Base-by-base conservation (phyloP, 1,139 yeast species). In the Scheffersomyces stambukii region DNA sequence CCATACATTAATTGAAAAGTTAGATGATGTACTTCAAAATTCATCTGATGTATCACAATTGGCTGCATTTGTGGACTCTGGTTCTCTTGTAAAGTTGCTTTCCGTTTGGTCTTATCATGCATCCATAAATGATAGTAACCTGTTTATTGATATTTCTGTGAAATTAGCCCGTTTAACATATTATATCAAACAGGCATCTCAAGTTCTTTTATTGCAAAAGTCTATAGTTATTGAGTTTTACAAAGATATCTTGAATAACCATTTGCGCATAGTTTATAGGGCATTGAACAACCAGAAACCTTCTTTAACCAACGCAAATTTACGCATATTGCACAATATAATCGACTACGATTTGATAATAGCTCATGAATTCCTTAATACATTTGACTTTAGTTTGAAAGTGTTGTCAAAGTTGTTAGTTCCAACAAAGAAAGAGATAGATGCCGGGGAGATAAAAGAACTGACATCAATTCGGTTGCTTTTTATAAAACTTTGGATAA, bases 311-410 rank as follows among this genome's bases (percentile, higher is more conserved):
- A 77, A 72, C 32, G 81, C 94, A 1, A 68, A 73, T 1, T 48
- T 86, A 16, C 52, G 70, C 24, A 46, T 88, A 11, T 53, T 89
- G 42, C 61, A 60, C 15, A 69, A 72, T 30, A 60, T 83, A 16
- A 62, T 77, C 9, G 43, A 51, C 1, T 81, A 66, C 45, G 57
- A 68, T 9, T 77, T 81, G 1, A 50, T 62, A 2, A 51, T 72
- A 29, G 57, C 76, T 1, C 80, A 75, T 32, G 78, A 75, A 13
- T 69, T 88, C 21, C 51, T 79, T 26, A 74, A 80, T 17, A 53
- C 69, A 18, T 81, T 89, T 48, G 96, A 89, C 55, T 63, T 86
- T 31, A 61, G 79, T 5, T 56, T 81, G 22, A 64, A 79, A 14
- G 66, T 70, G 3, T 59, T 86, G 16, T 79, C 85, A 2, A 81